A percentile compares a stretch with the other conserved stretches of the same genome.
These are phyloP conservation scores for Selaginella moellendorffii DNA, from an alignment of 75 land plant genomes.

Conservation along the genomic window DNA sequence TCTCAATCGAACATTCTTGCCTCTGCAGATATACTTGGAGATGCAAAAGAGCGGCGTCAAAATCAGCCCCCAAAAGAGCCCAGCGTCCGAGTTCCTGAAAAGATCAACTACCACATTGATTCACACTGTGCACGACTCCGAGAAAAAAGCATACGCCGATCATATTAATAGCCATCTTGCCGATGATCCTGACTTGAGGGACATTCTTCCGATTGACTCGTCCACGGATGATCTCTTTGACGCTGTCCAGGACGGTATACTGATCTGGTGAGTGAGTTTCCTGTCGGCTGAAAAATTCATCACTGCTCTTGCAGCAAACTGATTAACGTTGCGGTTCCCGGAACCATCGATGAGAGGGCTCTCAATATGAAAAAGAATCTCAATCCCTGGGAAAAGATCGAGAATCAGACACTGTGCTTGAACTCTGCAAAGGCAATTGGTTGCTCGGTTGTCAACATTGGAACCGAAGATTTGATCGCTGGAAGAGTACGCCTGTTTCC, in stretches of 20 bases:
- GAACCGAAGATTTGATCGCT: not conserved
- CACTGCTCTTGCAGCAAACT: not conserved
- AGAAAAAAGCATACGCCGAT: constrained; percentile 5
- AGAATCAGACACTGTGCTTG: constrained; percentile 4
- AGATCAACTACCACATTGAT: not conserved
- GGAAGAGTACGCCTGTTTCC: too few species aligned
- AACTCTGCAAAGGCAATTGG: constrained; percentile 8
- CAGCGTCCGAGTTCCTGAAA: not conserved
- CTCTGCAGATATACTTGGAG: constrained; percentile 5
- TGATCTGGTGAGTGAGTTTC: not conserved
- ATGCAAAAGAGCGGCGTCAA: not conserved
- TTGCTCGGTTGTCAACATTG: constrained; percentile 10
- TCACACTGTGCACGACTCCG: not conserved
- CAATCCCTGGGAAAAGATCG: constrained; percentile 9
- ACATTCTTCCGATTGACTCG: not conserved
- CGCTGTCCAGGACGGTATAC: not conserved
- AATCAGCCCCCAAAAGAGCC: constrained; percentile 1
- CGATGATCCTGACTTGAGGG: not conserved
- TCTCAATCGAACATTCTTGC: not conserved
- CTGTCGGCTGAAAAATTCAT: not conserved
- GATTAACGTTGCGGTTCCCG: constrained; percentile 3
- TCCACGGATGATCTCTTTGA: constrained; percentile 4
- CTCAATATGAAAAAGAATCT: constrained; percentile 2
- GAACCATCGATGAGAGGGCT: constrained; percentile 7
- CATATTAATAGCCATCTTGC: constrained; percentile 8